phyloP scores from a whole-genome alignment of 306 rosid genomes.

The Spatholobus suberectus region DNA sequence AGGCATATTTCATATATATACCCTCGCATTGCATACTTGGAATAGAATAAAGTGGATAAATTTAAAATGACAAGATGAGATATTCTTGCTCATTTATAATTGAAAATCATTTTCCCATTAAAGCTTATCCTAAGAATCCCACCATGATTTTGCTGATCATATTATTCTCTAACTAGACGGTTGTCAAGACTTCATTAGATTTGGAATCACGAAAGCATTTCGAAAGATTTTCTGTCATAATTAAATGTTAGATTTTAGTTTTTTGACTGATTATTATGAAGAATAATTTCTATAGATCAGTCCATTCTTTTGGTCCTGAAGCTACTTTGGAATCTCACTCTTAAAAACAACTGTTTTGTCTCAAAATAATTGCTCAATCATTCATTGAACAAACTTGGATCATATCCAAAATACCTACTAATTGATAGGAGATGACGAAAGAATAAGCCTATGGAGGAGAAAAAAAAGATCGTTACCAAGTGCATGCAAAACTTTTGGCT shows the following conservation, averaged over 20 bases:
- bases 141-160: slow-evolving; percentile 45
- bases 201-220: slow-evolving; percentile 55
- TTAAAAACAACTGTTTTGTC: slow-evolving; percentile 39
- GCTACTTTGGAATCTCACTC: slow-evolving; percentile 46
- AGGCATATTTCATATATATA: slow-evolving; percentile 48
- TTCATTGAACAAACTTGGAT: slow-evolving; percentile 40
- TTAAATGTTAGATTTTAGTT: slow-evolving; percentile 40
- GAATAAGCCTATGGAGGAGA: background rate
- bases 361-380: slow-evolving; percentile 25
- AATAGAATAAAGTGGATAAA: slow-evolving; percentile 51
- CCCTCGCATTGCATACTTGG: slow-evolving; percentile 38
- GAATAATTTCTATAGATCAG: slow-evolving; percentile 36
- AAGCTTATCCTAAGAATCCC: slow-evolving; percentile 51
- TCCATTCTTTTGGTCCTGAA: background rate
- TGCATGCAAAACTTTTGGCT: slow-evolving; percentile 59
- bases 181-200: slow-evolving; percentile 58
- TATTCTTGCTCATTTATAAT: slow-evolving; percentile 45
- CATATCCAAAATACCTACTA: slow-evolving; percentile 36
- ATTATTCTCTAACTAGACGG: slow-evolving; percentile 55
- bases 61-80: slow-evolving; percentile 43
- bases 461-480: slow-evolving; percentile 20
- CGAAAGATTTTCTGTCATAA: slow-evolving; percentile 44
- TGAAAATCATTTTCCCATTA: slow-evolving; percentile 23
- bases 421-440: slow-evolving; percentile 34
- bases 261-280: slow-evolving; percentile 38